phyloP scores from a whole-genome alignment of 2,329 filamentous ascomycete genomes.

The Xylaria sp. region DNA sequence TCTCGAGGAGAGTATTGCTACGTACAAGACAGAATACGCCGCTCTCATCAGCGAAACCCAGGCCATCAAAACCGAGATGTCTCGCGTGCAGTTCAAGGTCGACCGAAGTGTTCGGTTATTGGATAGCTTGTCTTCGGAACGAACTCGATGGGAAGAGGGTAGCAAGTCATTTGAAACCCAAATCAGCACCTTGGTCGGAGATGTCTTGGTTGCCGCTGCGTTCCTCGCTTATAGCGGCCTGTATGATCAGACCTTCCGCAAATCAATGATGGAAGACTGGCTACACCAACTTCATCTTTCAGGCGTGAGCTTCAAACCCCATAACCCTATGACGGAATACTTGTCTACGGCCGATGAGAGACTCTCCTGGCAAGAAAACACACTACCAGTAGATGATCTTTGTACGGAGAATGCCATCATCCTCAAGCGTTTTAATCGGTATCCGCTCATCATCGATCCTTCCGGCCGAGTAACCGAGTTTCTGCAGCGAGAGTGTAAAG shows the following conservation, averaged over 20 bases:
- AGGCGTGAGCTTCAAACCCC: constrained; percentile 91
- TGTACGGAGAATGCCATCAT: constrained; percentile 99
- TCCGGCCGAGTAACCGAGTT: constrained; percentile 96
- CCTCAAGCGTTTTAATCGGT: constrained; percentile 96
- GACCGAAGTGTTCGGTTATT: constrained; percentile 93
- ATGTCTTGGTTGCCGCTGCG: constrained; percentile 94
- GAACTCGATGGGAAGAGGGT: constrained; percentile 92
- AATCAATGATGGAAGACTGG: constrained; percentile 98
- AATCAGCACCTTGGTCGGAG: constrained; percentile 94
- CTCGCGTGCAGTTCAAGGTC: constrained; percentile 95
- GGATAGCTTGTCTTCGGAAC: constrained; percentile 93
- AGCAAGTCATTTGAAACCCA: constrained; percentile 99
- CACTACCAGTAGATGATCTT: constrained; percentile 92
- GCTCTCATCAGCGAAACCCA: constrained; percentile 96
- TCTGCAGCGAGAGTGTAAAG: constrained; percentile 92
- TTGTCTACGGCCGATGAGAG: constrained; percentile 96
- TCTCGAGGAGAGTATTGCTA: constrained; percentile 90
- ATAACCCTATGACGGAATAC: constrained; percentile 95
- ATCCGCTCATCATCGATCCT: constrained; percentile 97
- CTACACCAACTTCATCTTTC: constrained; percentile 90
- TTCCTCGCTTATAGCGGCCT: constrained; percentile 97
- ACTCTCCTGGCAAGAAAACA: constrained; percentile 93
- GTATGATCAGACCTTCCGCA: constrained; percentile 97
- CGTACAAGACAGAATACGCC: constrained; percentile 96
- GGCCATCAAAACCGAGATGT: constrained; percentile 97